phyloP scores from a whole-genome alignment of 495 filamentous ascomycete genomes.

The Cenococcum geophilum region DNA sequence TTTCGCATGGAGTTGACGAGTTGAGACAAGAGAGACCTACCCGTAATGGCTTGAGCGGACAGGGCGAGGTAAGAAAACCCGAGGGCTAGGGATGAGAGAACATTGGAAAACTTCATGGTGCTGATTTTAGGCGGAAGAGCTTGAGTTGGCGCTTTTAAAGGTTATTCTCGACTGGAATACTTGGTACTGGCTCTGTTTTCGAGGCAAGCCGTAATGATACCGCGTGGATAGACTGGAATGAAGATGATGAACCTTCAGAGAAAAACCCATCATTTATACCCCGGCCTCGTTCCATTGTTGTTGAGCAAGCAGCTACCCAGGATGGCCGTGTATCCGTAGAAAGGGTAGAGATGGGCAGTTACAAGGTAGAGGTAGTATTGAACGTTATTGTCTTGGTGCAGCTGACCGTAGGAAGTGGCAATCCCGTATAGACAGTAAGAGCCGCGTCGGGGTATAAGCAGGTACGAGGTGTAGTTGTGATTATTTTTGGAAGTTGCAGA shows the following conservation, averaged over 20 bases:
- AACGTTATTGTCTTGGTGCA: slow-evolving; percentile 18
- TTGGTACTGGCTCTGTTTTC: neutral
- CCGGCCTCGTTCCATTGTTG: neutral
- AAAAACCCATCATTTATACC: neutral
- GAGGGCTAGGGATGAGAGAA: slow-evolving; percentile 28
- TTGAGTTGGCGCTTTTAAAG: neutral
- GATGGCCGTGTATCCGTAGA: neutral
- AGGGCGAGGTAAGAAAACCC: slow-evolving; percentile 38
- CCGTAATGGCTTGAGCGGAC: slow-evolving; percentile 36
- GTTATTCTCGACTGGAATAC: slow-evolving; percentile 4
- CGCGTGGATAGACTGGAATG: neutral
- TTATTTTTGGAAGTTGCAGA: slow-evolving; percentile 23
- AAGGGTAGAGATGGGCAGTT: slow-evolving; percentile 5
- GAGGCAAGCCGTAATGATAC: neutral
- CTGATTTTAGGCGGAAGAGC: slow-evolving; percentile 6
- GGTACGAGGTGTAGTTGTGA: slow-evolving; percentile 6
- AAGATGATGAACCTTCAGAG: neutral
- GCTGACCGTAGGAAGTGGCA: slow-evolving; percentile 14
- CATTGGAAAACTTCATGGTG: slow-evolving; percentile 50
- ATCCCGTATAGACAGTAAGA: neutral
- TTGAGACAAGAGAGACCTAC: slow-evolving; percentile 7
- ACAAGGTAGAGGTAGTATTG: slow-evolving; percentile 13
- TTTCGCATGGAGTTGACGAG: neutral
- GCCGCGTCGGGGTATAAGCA: slow-evolving; percentile 11
- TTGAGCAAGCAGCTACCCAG: slow-evolving; percentile 1